These are phyloP conservation scores for Alloteropsis semialata DNA, from an alignment of 176 grass and related monocot genomes.

Conservation along the genomic window DNA sequence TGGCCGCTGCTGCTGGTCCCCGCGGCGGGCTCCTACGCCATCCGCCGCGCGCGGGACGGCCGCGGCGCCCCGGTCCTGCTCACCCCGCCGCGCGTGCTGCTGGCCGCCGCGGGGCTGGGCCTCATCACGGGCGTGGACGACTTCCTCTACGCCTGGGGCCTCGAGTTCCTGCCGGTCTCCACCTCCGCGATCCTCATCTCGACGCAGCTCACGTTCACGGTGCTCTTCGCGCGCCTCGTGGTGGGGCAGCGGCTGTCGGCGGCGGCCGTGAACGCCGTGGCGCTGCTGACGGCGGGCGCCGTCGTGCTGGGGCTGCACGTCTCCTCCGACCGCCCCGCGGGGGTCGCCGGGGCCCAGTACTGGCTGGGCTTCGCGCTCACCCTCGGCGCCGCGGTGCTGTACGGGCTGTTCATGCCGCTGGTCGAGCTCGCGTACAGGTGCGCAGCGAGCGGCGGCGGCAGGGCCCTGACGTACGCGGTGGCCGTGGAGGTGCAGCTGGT, in stretches of 20 bases:
- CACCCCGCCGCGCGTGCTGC: conserved; percentile 30
- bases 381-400: conserved; percentile 48
- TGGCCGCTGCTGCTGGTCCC: conserved; percentile 55
- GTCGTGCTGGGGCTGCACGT: conserved; percentile 51
- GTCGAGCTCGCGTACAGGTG: conserved; percentile 49
- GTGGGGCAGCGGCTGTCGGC: conserved; percentile 52
- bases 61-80: conserved; percentile 21
- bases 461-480: conserved; percentile 58
- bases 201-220: conserved; percentile 72
- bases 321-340: conserved; percentile 34
- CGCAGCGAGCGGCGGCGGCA: not conserved
- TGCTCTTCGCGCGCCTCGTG: conserved; percentile 60
- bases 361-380: conserved; percentile 61
- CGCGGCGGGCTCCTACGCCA: conserved; percentile 17
- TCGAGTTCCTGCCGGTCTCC: conserved; percentile 63
- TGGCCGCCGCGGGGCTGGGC: conserved; percentile 38
- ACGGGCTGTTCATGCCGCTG: conserved; percentile 58
- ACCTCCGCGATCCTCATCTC: conserved; percentile 74
- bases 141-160: conserved; percentile 61
- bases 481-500: conserved; percentile 76
- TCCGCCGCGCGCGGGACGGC: conserved; percentile 16
- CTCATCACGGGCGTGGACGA: conserved; percentile 45
- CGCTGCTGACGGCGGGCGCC: conserved; percentile 54
- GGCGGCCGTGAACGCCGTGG: conserved; percentile 51
- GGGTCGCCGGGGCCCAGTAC: conserved; percentile 40